Evolutionary conservation across 2,329 filamentous ascomycete genomes (phyloP).

Genomic region (Sphaceloma murrayae): DNA sequence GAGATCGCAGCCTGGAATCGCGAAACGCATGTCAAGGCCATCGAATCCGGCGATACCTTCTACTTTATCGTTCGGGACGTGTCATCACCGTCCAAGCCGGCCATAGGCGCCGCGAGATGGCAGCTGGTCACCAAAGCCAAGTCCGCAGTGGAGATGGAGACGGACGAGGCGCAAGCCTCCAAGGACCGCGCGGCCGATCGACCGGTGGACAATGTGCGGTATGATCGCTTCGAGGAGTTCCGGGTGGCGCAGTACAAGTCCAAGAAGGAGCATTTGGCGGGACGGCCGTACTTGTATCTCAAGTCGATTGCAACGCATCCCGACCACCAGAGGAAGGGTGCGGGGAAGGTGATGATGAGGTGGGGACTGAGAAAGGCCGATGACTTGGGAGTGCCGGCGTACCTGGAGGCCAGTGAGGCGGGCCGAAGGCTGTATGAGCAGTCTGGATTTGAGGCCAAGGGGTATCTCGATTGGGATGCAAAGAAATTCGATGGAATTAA

Average conservation of each 20-base stretch:
- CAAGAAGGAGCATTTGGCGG: constrained; percentile 17
- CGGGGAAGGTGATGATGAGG: constrained; percentile 28
- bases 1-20: constrained; percentile 4
- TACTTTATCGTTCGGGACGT: constrained; percentile 12
- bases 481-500: constrained; percentile 18
- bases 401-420: constrained; percentile 29
- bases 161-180: constrained; percentile 13
- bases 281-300: constrained; percentile 19
- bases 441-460: constrained; percentile 25
- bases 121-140: constrained; percentile 12
- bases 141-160: constrained; percentile 13
- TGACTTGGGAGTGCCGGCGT: constrained; percentile 26
- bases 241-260: constrained; percentile 12
- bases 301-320: constrained; percentile 27
- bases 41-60: background rate
- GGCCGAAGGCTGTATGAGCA: constrained; percentile 32
- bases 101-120: constrained; percentile 4
- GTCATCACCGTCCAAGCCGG: background rate
- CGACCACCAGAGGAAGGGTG: constrained; percentile 30
- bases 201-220: constrained; percentile 18
- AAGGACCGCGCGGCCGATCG: constrained; percentile 8
- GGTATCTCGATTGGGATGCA: constrained; percentile 19
- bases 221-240: constrained; percentile 17
- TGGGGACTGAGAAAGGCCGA: constrained; percentile 32
- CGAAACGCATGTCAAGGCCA: background rate